These are phyloP conservation scores for Hypoxylon rickii DNA, from an alignment of 495 filamentous ascomycete species.

Conservation along the genomic window DNA sequence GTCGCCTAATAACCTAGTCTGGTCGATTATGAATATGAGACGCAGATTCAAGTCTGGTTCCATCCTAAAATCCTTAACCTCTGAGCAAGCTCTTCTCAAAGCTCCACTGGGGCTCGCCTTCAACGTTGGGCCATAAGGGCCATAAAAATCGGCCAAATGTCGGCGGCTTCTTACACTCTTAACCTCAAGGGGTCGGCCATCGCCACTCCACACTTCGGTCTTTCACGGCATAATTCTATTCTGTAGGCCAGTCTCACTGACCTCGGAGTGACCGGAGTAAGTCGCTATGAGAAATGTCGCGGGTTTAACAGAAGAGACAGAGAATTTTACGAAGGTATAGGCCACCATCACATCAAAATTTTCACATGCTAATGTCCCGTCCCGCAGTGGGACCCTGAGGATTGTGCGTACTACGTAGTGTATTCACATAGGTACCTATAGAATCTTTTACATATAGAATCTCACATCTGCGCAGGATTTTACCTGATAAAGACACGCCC, in stretches of 20 bases:
- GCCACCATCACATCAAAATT: conserved; percentile 16
- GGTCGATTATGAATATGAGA: conserved; percentile 18
- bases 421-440: too few relatives aligned
- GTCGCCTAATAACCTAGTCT: conserved; percentile 13
- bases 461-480: too few relatives aligned
- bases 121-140: too few relatives aligned
- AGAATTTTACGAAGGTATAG: too few relatives aligned
- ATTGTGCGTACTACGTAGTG: conserved; percentile 16
- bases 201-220: conserved; percentile 35
- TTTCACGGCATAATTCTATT: conserved; percentile 32
- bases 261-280: conserved; percentile 20
- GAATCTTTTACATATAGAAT: too few relatives aligned
- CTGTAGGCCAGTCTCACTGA: conserved; percentile 17
- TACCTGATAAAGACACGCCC: conserved; percentile 24
- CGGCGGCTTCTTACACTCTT: conserved; percentile 27
- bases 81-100: neutral
- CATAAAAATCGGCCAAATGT: conserved; percentile 35
- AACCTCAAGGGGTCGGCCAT: conserved; percentile 26
- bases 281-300: conserved; percentile 10
- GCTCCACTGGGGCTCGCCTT: too few relatives aligned
- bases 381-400: conserved; percentile 13
- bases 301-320: too few relatives aligned
- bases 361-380: conserved; percentile 24
- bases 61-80: conserved; percentile 8
- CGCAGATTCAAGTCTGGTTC: conserved; percentile 12